Conservation (phyloP, 2,329 filamentous ascomycete genomes). For the Colletotrichum agaves region DNA sequence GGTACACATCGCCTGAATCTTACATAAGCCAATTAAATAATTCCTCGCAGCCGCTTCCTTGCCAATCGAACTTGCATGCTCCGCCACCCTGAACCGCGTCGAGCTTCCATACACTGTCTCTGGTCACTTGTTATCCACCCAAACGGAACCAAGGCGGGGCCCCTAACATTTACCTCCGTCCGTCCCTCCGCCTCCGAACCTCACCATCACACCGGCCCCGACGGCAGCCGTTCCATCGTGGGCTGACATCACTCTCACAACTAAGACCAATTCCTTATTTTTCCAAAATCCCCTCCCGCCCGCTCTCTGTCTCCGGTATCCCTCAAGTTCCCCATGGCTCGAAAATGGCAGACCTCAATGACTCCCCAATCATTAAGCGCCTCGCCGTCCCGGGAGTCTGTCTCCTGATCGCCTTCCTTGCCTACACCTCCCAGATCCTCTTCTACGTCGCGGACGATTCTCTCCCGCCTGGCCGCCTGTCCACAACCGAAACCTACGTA, state of each 20-base stretch:
- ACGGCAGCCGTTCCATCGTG: slow-evolving; percentile 1
- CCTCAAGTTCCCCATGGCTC: slow-evolving; percentile 33
- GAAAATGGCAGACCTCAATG: slow-evolving; percentile 56
- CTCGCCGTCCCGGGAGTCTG: slow-evolving; percentile 78
- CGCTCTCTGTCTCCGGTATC: not conserved
- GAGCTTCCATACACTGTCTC: slow-evolving; percentile 25
- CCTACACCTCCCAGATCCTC: slow-evolving; percentile 77
- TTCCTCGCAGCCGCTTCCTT: too few species aligned
- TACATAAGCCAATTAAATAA: slow-evolving; percentile 20
- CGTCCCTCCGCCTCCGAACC: not conserved
- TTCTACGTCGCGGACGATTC: slow-evolving; percentile 67
- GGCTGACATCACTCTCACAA: slow-evolving; percentile 18
- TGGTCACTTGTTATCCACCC: not conserved
- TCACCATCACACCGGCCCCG: not conserved
- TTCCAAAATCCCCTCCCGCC: not conserved
- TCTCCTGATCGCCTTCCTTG: slow-evolving; percentile 73
- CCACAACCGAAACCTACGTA: slow-evolving; percentile 63
- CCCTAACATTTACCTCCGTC: too few species aligned
- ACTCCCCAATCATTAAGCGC: slow-evolving; percentile 55
- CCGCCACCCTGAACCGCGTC: slow-evolving; percentile 33
- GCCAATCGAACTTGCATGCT: not conserved
- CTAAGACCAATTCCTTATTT: not conserved
- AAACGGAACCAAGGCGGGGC: too few species aligned
- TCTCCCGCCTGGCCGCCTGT: slow-evolving; percentile 70
- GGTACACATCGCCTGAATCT: not conserved